Base-by-base conservation (phyloP, 805 yeast species). In the Maudiozyma barnettii region DNA sequence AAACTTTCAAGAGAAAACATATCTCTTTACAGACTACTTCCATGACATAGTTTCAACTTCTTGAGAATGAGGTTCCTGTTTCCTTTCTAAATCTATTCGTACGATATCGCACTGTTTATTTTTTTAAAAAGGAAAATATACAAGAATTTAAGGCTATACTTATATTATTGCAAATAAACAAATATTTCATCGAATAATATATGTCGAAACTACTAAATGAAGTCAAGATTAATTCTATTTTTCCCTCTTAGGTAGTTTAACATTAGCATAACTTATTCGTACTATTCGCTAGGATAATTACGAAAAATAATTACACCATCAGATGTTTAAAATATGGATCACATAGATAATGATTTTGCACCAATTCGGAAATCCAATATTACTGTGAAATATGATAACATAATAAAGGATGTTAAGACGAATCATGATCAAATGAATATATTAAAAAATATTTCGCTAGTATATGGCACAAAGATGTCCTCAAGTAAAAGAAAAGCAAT, bases 261-360 rank as follows among this genome's bases (percentile, higher is more conserved):
- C 30, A 4, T 12, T 9, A 23, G 8, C 10, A 26, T 26, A 9
- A 26, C 8, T 26, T 26, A 12, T 26, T 26, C 8, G 8, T 4
- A 3, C 10, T 12, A 26, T 9, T 26, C 10, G 10, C 10, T 26
- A 26, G 30, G 30, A 26, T 6, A 26, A 26, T 26, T 26, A 26
- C 8, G 8, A 26, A 9, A 26, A 6, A 9, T 12, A 2, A 26
- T 26, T 26, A 26, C 8, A 26, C 30, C 10, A 26, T 2, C 3
- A 12, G 3, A 26, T 26, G 10, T 26, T 26, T 26, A 2, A 26
- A 26, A 9, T 26, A 26, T 26, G 30, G 52, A 52, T 12, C 41
- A 47, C 18, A 26, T 56, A 19, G 61, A 61, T 39, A 35, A 50
- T 6, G 67, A 63, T 22, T 61, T 63, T 52, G 57, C 52, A 3